Evolutionary conservation across 1,284 basidiomycete species (phyloP), one percentile per base, ranked within the genome.

Genomic region (Cutaneotrichosporon sp.): DNA sequence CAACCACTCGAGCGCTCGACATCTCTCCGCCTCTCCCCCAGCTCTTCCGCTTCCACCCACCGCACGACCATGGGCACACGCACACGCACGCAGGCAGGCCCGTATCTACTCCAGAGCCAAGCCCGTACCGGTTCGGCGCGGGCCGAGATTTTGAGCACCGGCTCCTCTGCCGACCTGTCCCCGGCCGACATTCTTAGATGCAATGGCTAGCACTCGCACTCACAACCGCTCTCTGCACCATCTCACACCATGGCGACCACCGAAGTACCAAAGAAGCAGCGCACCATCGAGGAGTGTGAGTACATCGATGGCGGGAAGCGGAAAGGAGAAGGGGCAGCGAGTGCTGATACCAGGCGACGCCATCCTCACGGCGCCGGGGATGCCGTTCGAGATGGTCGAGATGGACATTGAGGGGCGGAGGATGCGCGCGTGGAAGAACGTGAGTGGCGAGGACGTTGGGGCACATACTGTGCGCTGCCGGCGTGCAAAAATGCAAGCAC

Each of bases 391-490:
- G 67, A 71, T 73, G 60, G 71, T 73, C 56, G 64, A 68, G 43
- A 54, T 59, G n/a, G 46, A 63, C 3, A 53, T 76, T 1, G 27
- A 69, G 27, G 74, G 72, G 18, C 56, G 66, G 20, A 50, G 36
- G 24, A 54, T 67, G 14, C 60, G 66, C 22, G 62, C 63, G 24
- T 76, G 73, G 73, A 76, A 76, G 66, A 64, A 72, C 63, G 74
- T 74, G 36, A 59, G 71, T 65, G n/a, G n/a, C n/a, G n/a, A n/a
- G n/a, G n/a, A n/a, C n/a, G n/a, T n/a, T n/a, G n/a, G n/a, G n/a
- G n/a, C n/a, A n/a, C n/a, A n/a, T n/a, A n/a, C n/a, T n/a, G n/a
- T n/a, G n/a, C n/a, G n/a, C n/a, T n/a, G n/a, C n/a, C n/a, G n/a
- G n/a, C n/a, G n/a, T n/a, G n/a, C n/a, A n/a, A n/a, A n/a, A n/a